A percentile compares a stretch with the other conserved stretches of the same genome.
phyloP scores from a whole-genome alignment of 106 monocot genomes.

The Dactylorhiza incarnata region DNA sequence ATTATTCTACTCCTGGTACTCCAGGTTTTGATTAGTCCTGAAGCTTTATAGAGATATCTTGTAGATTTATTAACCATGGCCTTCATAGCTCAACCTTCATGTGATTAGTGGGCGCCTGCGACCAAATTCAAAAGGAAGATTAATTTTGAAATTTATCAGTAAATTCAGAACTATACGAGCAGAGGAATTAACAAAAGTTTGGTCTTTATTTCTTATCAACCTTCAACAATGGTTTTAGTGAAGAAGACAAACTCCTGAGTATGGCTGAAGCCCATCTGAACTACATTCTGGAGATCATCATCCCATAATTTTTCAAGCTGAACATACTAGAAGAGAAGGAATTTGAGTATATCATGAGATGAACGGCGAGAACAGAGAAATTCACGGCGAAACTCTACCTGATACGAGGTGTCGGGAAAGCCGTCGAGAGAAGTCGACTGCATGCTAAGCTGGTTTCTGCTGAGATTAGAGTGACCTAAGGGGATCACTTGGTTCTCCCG shows the following conservation, averaged over 20 bases:
- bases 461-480: constrained; percentile 12
- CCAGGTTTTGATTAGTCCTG: constrained; percentile 9
- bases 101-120: constrained; percentile 33
- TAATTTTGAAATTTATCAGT: not conserved
- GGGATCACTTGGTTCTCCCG: constrained; percentile 12
- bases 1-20: not conserved
- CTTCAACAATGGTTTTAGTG: constrained; percentile 31
- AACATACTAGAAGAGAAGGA: constrained; percentile 11
- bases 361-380: not conserved
- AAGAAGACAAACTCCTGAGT: constrained; percentile 31
- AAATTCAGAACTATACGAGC: too few species aligned
- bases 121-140: not conserved
- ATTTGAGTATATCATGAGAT: not conserved
- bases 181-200: not conserved
- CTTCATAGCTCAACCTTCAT: constrained; percentile 44
- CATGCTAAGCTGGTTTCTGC: constrained; percentile 21
- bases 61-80: not conserved
- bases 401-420: constrained; percentile 30
- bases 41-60: constrained; percentile 15
- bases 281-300: constrained; percentile 61
- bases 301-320: constrained; percentile 51
- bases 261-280: constrained; percentile 56
- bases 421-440: constrained; percentile 32
- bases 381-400: constrained; percentile 23
- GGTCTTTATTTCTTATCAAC: too few species aligned